Evolutionary conservation across 345 rosid genomes (phyloP).

Genomic region (Cardamine occulta): DNA sequence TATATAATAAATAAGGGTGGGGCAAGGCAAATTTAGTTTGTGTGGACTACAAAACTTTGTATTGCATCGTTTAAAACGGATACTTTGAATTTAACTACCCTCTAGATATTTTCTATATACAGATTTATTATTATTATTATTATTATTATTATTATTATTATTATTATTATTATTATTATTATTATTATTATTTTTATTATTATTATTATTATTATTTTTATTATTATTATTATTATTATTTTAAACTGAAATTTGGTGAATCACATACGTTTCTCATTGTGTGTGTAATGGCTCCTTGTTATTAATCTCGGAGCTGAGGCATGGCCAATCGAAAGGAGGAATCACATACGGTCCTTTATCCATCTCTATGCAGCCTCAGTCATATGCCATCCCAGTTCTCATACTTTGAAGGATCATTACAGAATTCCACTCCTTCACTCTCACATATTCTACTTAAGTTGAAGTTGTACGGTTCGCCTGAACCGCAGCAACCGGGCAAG

Average conservation of each 20-base stretch:
- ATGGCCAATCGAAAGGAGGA: slow-evolving; percentile 32
- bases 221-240: too few species aligned
- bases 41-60: background rate
- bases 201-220: too few species aligned
- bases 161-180: too few species aligned
- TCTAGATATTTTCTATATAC: background rate
- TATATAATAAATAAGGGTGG: background rate
- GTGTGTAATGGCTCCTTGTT: slow-evolving; percentile 6
- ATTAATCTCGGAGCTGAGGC: slow-evolving; percentile 2
- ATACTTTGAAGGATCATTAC: slow-evolving; percentile 4
- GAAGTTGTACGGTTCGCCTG: slow-evolving; percentile 48
- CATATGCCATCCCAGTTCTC: background rate
- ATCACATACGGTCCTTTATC: slow-evolving; percentile 19
- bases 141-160: too few species aligned
- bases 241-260: background rate
- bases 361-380: too few species aligned
- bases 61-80: background rate
- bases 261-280: background rate
- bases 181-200: too few species aligned
- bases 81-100: background rate
- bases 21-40: background rate
- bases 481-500: slow-evolving; percentile 48
- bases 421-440: background rate
- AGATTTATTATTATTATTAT: background rate
- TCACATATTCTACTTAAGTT: slow-evolving; percentile 25